Conservation (phyloP, 176 grass and related monocot genomes). For the Triticum dicoccoides region DNA sequence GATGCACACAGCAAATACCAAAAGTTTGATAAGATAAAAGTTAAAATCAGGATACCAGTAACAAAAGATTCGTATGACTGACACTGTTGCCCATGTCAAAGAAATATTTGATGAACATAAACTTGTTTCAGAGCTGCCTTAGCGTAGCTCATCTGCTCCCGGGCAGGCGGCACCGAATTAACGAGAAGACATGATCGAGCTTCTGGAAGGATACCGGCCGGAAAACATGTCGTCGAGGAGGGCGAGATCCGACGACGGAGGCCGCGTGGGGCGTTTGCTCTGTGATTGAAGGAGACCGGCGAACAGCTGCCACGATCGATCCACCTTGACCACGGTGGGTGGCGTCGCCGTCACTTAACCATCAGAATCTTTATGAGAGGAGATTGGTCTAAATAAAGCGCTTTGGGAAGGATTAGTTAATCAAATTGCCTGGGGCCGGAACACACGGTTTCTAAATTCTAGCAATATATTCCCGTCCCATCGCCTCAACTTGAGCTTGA, state of each 20-base stretch:
- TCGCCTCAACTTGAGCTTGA: background rate
- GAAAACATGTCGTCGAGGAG: background rate
- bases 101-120: no score
- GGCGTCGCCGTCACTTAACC: background rate
- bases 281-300: background rate
- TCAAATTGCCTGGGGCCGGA: background rate
- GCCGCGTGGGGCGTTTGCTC: background rate
- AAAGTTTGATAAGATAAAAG: no score
- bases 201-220: background rate
- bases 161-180: background rate
- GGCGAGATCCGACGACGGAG: background rate
- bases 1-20: no score
- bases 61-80: no score
- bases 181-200: background rate
- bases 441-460: background rate
- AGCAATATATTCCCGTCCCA: background rate
- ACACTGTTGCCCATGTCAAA: no score
- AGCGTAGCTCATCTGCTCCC: no score
- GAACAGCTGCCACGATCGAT: background rate
- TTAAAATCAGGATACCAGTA: no score
- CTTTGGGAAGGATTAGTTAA: background rate
- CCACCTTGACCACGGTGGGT: background rate
- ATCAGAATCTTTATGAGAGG: background rate
- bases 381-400: background rate
- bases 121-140: no score